Percentiles rank a stretch among this genome's conserved stretches.
Evolutionary conservation across 441 rosid genomes (phyloP).

Genomic region (Breynia disticha): DNA sequence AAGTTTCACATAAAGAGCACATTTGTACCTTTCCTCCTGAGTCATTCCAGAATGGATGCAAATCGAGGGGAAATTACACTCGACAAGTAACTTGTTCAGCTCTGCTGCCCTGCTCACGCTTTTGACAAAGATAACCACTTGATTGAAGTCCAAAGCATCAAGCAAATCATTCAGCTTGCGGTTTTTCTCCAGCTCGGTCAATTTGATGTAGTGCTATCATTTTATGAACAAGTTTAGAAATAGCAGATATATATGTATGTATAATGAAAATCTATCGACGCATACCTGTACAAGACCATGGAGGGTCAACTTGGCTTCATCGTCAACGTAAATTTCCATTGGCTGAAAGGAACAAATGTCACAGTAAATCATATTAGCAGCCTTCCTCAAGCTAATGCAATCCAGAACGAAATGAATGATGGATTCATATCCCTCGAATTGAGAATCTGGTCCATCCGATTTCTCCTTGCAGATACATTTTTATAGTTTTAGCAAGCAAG

Average conservation of each 20-base stretch:
- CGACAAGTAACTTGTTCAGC: conserved; percentile 82
- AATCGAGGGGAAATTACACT: conserved; percentile 94
- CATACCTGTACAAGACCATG: conserved; percentile 97
- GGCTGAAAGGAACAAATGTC: conserved; percentile 85
- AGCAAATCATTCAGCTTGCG: conserved; percentile 94
- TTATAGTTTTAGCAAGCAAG: conserved; percentile 16
- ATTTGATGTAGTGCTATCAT: conserved; percentile 90
- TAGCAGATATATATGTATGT: neutral
- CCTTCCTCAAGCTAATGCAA: conserved; percentile 48
- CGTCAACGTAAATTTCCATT: conserved; percentile 98
- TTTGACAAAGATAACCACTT: conserved; percentile 92
- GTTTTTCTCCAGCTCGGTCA: conserved; percentile 90
- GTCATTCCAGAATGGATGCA: conserved; percentile 99
- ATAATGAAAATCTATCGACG: neutral
- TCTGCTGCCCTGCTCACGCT: conserved; percentile 94
- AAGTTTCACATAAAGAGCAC: neutral
- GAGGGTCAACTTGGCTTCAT: conserved; percentile 96
- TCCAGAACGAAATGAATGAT: conserved; percentile 54
- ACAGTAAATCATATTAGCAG: conserved; percentile 67
- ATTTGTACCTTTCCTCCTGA: conserved; percentile 81
- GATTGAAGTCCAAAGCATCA: conserved; percentile 95
- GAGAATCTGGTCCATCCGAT: conserved; percentile 42
- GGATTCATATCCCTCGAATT: conserved; percentile 39
- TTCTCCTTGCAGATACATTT: conserved; percentile 37
- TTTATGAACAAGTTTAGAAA: neutral